phyloP scores from a whole-genome alignment of 495 filamentous ascomycete genomes.

The Neurospora hispaniola region DNA sequence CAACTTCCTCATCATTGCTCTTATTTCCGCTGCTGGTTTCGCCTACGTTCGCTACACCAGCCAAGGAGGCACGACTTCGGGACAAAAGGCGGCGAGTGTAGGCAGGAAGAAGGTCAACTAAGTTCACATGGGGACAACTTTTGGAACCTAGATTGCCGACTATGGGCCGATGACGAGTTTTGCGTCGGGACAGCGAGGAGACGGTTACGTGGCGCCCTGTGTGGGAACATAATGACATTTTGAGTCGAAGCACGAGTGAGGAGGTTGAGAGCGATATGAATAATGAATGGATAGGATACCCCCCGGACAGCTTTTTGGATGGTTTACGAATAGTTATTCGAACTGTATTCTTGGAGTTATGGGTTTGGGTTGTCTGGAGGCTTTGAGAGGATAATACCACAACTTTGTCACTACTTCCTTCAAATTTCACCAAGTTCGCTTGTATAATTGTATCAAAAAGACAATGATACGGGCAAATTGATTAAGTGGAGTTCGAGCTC shows the following conservation, averaged over 20 bases:
- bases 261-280: background rate
- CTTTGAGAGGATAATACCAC: background rate
- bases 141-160: background rate
- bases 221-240: background rate
- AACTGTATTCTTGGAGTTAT: background rate
- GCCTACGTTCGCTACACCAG: constrained; percentile 16
- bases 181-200: background rate
- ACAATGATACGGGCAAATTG: background rate
- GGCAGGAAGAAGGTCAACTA: constrained; percentile 16
- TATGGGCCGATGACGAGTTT: background rate
- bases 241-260: background rate
- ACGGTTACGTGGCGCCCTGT: background rate
- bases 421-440: background rate
- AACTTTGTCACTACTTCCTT: background rate
- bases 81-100: constrained; percentile 1
- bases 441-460: background rate
- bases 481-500: background rate
- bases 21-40: constrained; percentile 17
- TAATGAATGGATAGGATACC: background rate
- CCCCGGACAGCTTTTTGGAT: background rate
- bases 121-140: background rate
- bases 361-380: background rate
- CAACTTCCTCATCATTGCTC: constrained; percentile 23
- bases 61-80: constrained; percentile 13
- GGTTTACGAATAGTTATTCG: background rate